Conservation (phyloP, 176 grass and related monocot species). For the Tillandsia leiboldiana region DNA sequence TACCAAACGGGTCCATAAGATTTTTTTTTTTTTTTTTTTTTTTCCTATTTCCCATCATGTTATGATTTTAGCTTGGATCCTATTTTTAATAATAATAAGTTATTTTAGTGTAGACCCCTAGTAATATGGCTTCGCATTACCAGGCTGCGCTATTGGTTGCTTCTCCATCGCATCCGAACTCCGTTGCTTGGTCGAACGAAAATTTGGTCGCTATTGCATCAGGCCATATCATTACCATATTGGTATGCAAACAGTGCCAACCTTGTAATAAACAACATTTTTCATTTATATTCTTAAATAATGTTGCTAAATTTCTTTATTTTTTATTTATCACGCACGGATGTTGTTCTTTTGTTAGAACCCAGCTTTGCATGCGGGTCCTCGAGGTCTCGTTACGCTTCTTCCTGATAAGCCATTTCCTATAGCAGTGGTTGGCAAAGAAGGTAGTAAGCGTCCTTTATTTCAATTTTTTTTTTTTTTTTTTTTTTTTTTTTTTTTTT, state of each 20-base stretch:
- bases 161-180: slow-evolving; percentile 65
- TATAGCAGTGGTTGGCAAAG: slow-evolving; percentile 52
- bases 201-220: slow-evolving; percentile 80
- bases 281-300: background rate
- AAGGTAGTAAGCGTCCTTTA: slow-evolving; percentile 38
- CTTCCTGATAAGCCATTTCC: slow-evolving; percentile 37
- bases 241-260: slow-evolving; percentile 31
- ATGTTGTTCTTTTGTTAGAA: slow-evolving; percentile 28
- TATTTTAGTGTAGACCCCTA: background rate
- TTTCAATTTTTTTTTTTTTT: background rate
- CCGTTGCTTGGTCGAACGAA: slow-evolving; percentile 66
- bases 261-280: background rate
- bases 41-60: too few relatives aligned
- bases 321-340: too few relatives aligned
- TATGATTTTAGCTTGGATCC: too few relatives aligned
- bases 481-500: background rate
- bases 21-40: too few relatives aligned
- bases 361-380: slow-evolving; percentile 49
- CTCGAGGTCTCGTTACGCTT: slow-evolving; percentile 52
- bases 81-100: too few relatives aligned
- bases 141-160: slow-evolving; percentile 52
- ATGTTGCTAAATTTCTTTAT: background rate
- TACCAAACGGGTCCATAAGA: too few relatives aligned
- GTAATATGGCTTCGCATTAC: slow-evolving; percentile 42
- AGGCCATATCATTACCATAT: slow-evolving; percentile 63